These are phyloP conservation scores for Pisolithus albus DNA, from an alignment of 768 basidiomycete genomes.

Conservation along the genomic window DNA sequence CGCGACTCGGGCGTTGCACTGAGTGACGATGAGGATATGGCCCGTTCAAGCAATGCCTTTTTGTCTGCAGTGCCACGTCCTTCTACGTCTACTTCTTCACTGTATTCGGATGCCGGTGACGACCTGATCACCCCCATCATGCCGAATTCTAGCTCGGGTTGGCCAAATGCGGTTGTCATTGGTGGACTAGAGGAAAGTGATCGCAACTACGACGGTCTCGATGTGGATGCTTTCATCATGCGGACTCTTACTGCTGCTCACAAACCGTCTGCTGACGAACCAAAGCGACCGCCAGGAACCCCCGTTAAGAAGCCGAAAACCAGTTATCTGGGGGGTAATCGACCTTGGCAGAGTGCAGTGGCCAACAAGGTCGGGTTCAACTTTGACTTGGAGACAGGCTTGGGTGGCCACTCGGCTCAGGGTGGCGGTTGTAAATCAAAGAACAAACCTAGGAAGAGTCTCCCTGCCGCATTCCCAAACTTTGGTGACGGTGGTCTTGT, in stretches of 20 bases:
- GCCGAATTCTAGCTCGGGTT: constrained; percentile 50
- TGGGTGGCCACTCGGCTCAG: constrained; percentile 22
- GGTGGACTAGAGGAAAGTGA: constrained; percentile 36
- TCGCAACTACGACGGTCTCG: constrained; percentile 26
- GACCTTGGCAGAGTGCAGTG: constrained; percentile 80
- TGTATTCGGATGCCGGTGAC: constrained; percentile 51
- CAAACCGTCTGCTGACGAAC: constrained; percentile 37
- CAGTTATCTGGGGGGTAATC: constrained; percentile 45
- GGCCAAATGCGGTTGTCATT: constrained; percentile 46
- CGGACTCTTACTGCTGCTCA: constrained; percentile 56
- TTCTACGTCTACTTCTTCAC: constrained; percentile 58
- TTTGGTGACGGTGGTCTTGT: constrained; percentile 27
- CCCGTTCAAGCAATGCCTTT: constrained; percentile 11
- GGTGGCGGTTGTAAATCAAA: constrained; percentile 32
- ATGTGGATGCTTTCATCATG: constrained; percentile 67
- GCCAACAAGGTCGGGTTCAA: constrained; percentile 55
- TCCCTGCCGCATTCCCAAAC: constrained; percentile 65
- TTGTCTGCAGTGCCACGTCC: constrained; percentile 43
- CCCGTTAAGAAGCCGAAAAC: constrained; percentile 74
- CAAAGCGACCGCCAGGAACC: constrained; percentile 69
- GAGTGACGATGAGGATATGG: constrained; percentile 50
- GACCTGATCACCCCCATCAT: constrained; percentile 65
- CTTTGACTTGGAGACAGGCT: constrained; percentile 34
- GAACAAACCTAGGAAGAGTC: constrained; percentile 58
- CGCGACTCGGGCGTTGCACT: constrained; percentile 60